Evolutionary conservation across 2,329 filamentous ascomycete genomes (phyloP), one percentile per base, ranked within the genome.

Genomic region (Diaporthe citri): DNA sequence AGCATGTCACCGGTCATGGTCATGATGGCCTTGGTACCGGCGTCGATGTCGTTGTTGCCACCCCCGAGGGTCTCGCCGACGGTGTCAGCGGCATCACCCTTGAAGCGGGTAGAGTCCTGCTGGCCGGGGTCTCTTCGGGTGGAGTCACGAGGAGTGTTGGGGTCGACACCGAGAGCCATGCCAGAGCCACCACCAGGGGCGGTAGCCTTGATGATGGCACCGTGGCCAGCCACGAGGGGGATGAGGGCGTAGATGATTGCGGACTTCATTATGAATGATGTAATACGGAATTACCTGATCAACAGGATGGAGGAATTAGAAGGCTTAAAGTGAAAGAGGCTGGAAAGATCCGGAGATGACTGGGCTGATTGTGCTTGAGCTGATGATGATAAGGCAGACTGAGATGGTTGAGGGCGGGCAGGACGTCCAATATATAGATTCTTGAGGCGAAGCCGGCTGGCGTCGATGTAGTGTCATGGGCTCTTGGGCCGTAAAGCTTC

Each of bases 21-120:
- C 85, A 93, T 87, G 82, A 93, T 90, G 56, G 86, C 84, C 56
- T 85, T 80, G 69, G 90, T 92, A 76, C 90, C 90, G 39, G 86
- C 80, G 81, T 91, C 85, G 78, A 91, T 81, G 75, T 89, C 81
- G 84, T 92, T 93, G 83, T 83, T 82, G 73, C 91, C 91, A 81
- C 84, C 78, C 78, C 86, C 80, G 79, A 82, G 86, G 82, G 86
- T 83, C 81, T 81, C 43, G 79, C 82, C 77, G 84, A 82, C 78
- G 82, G 82, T 75, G 78, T 81, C 76, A 81, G 80, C 79, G 81
- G 80, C 66, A 34, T 77, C 48, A 59, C 72, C 55, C 71, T 85
- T 84, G 87, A 93, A 93, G 73, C 90, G 89, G 71, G 91, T 93
- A 69, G 87, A 87, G 78, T 93, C 91, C 77, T 89, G 87, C 83